Evolutionary conservation across 139 green algal species (phyloP).

Genomic region (Choricystis sp.): DNA sequence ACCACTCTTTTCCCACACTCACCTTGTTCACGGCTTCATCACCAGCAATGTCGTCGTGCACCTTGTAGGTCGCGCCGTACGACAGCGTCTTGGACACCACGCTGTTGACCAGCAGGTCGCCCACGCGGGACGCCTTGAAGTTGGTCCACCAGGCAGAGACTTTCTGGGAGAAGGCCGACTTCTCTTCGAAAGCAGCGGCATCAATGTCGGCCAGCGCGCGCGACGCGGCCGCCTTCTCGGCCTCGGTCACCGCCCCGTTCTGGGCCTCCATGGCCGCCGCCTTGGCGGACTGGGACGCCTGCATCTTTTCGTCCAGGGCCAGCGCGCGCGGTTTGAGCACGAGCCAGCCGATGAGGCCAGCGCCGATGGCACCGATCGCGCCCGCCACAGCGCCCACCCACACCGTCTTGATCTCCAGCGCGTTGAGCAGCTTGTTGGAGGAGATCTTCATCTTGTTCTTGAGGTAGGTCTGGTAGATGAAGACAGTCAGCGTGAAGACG

Average conservation of each 20-base stretch:
- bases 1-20: no score
- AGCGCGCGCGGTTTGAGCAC: slow-evolving; percentile 11
- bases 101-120: neutral
- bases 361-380: slow-evolving; percentile 1
- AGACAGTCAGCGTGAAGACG: slow-evolving; percentile 34
- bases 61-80: slow-evolving; percentile 9
- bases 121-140: neutral
- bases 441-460: no score
- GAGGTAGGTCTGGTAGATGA: slow-evolving; percentile 44
- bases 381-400: slow-evolving; percentile 9
- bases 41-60: slow-evolving; percentile 13
- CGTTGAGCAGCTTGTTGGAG: no score
- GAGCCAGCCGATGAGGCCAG: neutral
- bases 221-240: neutral
- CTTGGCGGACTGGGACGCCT: neutral
- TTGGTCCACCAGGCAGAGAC: slow-evolving; percentile 1
- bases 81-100: no score
- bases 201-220: neutral
- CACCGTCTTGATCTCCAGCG: neutral
- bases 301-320: neutral
- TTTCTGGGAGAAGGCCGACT: neutral
- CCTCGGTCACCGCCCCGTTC: no score
- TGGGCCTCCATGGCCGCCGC: neutral
- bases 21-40: slow-evolving; percentile 15
- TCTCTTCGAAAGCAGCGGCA: neutral